Conservation (phyloP, 1,139 yeast genomes). For the Casaregolazyma suthepensis region DNA sequence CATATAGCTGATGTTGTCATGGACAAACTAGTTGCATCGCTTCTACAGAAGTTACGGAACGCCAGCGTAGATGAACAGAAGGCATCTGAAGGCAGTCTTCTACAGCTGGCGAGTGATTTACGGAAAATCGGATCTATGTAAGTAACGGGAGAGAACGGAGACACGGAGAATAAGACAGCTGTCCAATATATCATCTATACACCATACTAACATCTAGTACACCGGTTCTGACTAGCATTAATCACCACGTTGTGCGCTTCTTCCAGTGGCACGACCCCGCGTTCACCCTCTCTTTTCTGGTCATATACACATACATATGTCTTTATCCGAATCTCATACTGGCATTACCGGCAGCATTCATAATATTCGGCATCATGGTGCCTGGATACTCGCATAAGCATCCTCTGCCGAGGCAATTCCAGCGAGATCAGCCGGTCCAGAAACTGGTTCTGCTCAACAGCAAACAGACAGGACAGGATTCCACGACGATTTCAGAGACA, state of each 20-base stretch:
- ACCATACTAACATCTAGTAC: slow-evolving; percentile 5
- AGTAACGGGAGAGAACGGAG: background rate
- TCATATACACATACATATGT: slow-evolving; percentile 32
- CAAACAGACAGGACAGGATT: slow-evolving; percentile 6
- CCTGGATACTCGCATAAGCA: slow-evolving; percentile 71
- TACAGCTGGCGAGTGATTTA: slow-evolving; percentile 2
- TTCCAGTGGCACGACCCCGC: slow-evolving; percentile 31
- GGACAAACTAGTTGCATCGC: slow-evolving; percentile 2
- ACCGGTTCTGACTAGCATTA: slow-evolving; percentile 18
- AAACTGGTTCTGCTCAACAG: slow-evolving; percentile 10
- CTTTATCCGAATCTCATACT: slow-evolving; percentile 66
- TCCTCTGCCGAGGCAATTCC: slow-evolving; percentile 30
- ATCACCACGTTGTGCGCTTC: slow-evolving; percentile 22
- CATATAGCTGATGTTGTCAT: slow-evolving; percentile 7
- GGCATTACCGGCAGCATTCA: slow-evolving; percentile 54
- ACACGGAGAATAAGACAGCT: background rate
- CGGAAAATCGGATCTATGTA: slow-evolving; percentile 1
- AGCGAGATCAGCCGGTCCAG: slow-evolving; percentile 14
- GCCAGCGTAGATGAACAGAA: background rate
- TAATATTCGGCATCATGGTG: slow-evolving; percentile 55
- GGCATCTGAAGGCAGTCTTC: background rate
- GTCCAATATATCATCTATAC: no score
- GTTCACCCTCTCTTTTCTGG: slow-evolving; percentile 30
- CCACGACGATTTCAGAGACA: slow-evolving; percentile 37
- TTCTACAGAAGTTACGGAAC: slow-evolving; percentile 4